phyloP scores from a whole-genome alignment of 768 basidiomycete genomes.

The Pulveroboletus sp. region DNA sequence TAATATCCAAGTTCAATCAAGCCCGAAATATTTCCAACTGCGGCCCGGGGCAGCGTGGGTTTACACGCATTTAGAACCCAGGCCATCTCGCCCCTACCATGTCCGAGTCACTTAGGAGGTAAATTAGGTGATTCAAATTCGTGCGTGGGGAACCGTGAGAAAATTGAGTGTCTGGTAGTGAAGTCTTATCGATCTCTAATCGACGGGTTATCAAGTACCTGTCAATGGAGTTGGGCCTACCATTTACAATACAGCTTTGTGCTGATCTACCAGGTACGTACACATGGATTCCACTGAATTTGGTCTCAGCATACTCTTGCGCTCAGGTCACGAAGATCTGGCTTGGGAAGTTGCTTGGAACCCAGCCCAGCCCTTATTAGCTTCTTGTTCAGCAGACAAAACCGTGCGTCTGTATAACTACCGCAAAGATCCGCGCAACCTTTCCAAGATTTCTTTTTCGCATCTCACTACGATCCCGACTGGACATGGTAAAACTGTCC shows the following conservation, averaged over 20 bases:
- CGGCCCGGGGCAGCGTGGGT: not conserved
- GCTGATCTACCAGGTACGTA: constrained; percentile 24
- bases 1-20: no score
- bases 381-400: constrained; percentile 95
- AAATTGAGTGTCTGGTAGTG: no score
- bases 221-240: constrained; percentile 21
- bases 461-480: constrained; percentile 70
- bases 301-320: not conserved
- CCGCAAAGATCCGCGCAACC: constrained; percentile 23
- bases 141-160: no score
- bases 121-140: no score
- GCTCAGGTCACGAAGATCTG: constrained; percentile 72
- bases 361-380: constrained; percentile 72
- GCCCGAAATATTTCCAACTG: not conserved
- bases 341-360: constrained; percentile 93
- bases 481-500: constrained; percentile 85
- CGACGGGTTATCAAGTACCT: no score
- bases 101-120: no score
- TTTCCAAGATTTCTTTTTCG: constrained; percentile 36
- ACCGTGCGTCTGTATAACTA: constrained; percentile 85
- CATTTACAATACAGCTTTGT: constrained; percentile 18
- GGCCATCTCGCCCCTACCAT: constrained; percentile 10
- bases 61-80: not conserved
- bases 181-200: no score
- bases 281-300: not conserved